These are phyloP conservation scores for Chamaecyparis obtusa DNA, from an alignment of 75 land plant species.

Conservation along the genomic window DNA sequence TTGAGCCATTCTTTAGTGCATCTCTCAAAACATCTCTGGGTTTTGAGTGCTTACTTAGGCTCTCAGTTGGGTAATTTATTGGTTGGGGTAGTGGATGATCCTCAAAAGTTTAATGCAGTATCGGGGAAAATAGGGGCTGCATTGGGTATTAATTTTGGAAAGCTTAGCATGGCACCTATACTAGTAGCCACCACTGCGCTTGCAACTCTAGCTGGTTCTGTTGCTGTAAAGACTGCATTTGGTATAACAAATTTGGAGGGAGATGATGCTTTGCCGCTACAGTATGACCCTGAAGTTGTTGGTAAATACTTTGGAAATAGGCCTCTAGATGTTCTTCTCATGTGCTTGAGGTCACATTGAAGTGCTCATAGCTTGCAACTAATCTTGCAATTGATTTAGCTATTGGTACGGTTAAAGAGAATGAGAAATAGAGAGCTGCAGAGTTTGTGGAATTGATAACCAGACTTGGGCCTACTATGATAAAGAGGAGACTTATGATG, in stretches of 20 bases:
- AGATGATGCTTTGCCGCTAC: neutral
- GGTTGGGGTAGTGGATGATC: neutral
- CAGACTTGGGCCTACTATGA: conserved; percentile 14
- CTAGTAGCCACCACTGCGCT: neutral
- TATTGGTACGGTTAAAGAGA: neutral
- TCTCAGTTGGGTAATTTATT: neutral
- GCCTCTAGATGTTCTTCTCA: neutral
- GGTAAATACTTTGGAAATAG: neutral
- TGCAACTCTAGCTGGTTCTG: neutral
- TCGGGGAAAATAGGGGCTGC: neutral
- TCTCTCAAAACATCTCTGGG: neutral
- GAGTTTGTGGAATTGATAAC: conserved; percentile 11
- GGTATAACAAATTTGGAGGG: neutral
- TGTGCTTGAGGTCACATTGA: neutral
- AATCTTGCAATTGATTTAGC: neutral
- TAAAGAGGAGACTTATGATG: no score
- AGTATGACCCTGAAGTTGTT: conserved; percentile 9
- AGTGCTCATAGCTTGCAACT: conserved; percentile 4
- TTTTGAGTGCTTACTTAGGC: neutral
- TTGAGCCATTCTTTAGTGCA: neutral
- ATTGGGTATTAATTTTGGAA: neutral
- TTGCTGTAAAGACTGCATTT: neutral
- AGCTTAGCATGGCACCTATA: neutral
- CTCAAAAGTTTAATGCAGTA: neutral
- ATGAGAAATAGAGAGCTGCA: conserved; percentile 15